A percentile compares a stretch with the other conserved stretches of the same genome.
phyloP scores from a whole-genome alignment of 169 alveolate species.

The Cryptosporidium tyzzeri region DNA sequence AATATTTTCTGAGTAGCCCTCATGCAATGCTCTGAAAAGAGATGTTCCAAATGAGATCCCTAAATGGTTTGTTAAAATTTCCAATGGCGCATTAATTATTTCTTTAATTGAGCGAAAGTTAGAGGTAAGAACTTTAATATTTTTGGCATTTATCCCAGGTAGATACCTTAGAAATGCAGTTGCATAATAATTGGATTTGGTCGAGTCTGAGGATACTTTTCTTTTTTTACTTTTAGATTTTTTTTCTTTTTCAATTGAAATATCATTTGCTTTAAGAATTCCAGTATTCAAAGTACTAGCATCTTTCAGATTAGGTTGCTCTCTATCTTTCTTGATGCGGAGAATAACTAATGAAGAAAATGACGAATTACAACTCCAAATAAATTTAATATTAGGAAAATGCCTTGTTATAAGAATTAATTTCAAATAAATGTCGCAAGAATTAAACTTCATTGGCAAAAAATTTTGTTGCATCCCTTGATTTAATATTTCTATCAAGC shows the following conservation, averaged over 20 bases:
- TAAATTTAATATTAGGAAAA: constrained; percentile 77
- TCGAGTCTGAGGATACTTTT: constrained; percentile 28
- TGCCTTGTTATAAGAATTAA: constrained; percentile 77
- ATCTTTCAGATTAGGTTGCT: constrained; percentile 39
- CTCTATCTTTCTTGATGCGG: constrained; percentile 36
- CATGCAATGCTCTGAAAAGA: constrained; percentile 56
- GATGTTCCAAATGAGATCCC: constrained; percentile 63
- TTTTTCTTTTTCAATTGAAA: not conserved
- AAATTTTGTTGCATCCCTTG: constrained; percentile 35
- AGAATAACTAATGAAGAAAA: constrained; percentile 76
- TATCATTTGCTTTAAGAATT: constrained; percentile 15
- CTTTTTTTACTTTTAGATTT: constrained; percentile 19
- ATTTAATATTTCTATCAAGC: constrained; percentile 16
- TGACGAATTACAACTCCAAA: constrained; percentile 82
- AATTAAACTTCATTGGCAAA: constrained; percentile 76
- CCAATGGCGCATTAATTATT: constrained; percentile 40
- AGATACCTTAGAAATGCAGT: constrained; percentile 39
- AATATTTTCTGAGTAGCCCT: constrained; percentile 16
- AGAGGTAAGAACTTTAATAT: constrained; percentile 38
- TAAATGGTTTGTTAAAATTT: constrained; percentile 8
- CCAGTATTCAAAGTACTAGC: constrained; percentile 34
- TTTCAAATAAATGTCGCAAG: constrained; percentile 66
- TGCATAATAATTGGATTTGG: constrained; percentile 66
- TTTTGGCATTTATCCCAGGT: constrained; percentile 64
- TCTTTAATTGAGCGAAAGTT: constrained; percentile 51